phyloP scores from a whole-genome alignment of 148 eudicot species.

The Cornus suecica region DNA sequence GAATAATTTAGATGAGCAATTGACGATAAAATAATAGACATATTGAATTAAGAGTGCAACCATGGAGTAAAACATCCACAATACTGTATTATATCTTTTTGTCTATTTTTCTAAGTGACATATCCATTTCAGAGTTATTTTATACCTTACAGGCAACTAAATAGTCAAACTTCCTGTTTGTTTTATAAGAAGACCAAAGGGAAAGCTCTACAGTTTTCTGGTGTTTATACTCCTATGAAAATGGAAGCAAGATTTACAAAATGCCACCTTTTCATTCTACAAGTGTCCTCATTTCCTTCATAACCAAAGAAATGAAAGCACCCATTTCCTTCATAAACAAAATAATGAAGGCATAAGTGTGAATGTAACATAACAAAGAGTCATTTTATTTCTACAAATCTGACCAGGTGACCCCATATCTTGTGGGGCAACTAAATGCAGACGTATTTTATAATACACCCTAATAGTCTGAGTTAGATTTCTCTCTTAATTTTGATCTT shows the following conservation, averaged over 20 bases:
- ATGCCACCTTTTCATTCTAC: no score
- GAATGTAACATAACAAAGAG: neutral
- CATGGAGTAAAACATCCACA: neutral
- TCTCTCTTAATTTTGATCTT: neutral
- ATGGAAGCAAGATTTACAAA: no score
- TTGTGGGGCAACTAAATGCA: neutral
- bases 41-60: neutral
- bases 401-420: neutral
- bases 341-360: neutral
- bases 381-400: neutral
- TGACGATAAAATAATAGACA: neutral
- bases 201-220: no score
- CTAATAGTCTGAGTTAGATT: neutral
- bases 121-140: neutral
- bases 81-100: neutral
- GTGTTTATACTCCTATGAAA: no score
- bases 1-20: neutral
- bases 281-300: no score
- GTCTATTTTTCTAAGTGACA: neutral
- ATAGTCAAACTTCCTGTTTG: no score
- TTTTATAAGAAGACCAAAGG: no score
- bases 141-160: neutral
- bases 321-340: neutral
- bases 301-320: no score
- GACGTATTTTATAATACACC: neutral